These are phyloP conservation scores for Naematelia aurantialba DNA, from an alignment of 768 basidiomycete species.

Conservation along the genomic window DNA sequence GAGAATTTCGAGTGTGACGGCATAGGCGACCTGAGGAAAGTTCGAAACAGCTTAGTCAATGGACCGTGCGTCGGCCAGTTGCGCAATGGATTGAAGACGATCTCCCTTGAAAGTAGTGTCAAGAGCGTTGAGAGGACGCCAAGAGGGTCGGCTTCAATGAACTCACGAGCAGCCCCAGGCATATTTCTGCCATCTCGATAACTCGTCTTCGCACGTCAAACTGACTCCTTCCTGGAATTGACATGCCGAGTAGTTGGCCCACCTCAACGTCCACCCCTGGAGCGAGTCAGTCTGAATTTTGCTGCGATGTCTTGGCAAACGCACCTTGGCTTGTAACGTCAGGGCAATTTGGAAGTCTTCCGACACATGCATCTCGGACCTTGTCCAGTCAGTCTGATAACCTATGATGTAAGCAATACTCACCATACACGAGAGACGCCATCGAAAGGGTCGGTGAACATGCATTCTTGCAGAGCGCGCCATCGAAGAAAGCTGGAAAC, in stretches of 20 bases:
- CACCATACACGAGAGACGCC: slow-evolving; percentile 61
- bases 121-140: neutral
- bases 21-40: slow-evolving; percentile 52
- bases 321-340: slow-evolving; percentile 62
- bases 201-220: slow-evolving; percentile 80
- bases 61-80: slow-evolving; percentile 76
- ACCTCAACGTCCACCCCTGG: slow-evolving; percentile 39
- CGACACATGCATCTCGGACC: slow-evolving; percentile 74
- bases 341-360: slow-evolving; percentile 86
- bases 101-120: slow-evolving; percentile 40
- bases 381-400: no score
- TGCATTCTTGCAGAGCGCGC: slow-evolving; percentile 77
- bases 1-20: slow-evolving; percentile 58
- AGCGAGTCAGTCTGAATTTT: no score
- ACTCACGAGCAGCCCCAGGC: slow-evolving; percentile 45
- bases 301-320: no score
- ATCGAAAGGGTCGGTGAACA: slow-evolving; percentile 66
- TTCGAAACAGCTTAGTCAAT: slow-evolving; percentile 57
- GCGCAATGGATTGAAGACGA: slow-evolving; percentile 78
- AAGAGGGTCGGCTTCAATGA: neutral
- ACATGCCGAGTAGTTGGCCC: slow-evolving; percentile 77
- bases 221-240: slow-evolving; percentile 90
- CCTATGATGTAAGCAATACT: no score
- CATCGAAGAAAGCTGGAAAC: slow-evolving; percentile 74
- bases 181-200: slow-evolving; percentile 84